Base-by-base conservation (phyloP, 2,329 filamentous ascomycete species). In the Hypoxylon sp. region DNA sequence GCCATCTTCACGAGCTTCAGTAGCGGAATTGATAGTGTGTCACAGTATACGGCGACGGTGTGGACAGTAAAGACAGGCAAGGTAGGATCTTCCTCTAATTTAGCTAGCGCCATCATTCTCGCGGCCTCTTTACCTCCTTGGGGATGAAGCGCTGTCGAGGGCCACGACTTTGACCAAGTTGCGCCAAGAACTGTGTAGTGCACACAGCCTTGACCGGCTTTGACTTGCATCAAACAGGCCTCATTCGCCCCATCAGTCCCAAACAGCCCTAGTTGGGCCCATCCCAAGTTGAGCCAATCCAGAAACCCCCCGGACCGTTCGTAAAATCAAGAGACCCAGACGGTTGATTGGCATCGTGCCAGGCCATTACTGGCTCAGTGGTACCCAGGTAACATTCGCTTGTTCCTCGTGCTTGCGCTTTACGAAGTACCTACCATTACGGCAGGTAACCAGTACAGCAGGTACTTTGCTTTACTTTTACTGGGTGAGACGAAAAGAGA, bases 311-410 rank as follows among this genome's bases (percentile, higher is more conserved):
- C n/a, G n/a, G n/a, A n/a, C n/a, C n/a, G n/a, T n/a, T 55, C 46
- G 50, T 33, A 59, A 48, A 48, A 21, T 53, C 31, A 23, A 53
- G 49, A 49, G 49, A 49, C 31, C 38, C 29, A 20, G 20, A 26
- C 41, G 43, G 17, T 21, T 61, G 49, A 62, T 62, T 62, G 55
- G 55, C 43, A 55, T 62, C 55, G 54, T 55, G 59, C 35, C 26
- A 21, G 31, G 45, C 27, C n/a, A n/a, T n/a, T n/a, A n/a, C n/a
- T 35, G 31, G 31, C n/a, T 17, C 31, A 35, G n/a, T 17, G n/a
- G 49, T 58, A 51, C 55, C 41, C 31, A 47, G 27, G 56, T 60
- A 60, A 60, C 60, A 50, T 54, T 48, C 27, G 27, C n/a, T 21
- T 24, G 21, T 46, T 43, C 46, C 45, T 23, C 31, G 38, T 42